A percentile compares a stretch with the other conserved stretches of the same genome.
Evolutionary conservation across 2,329 filamentous ascomycete genomes (phyloP).

Genomic region (Ophiostoma sp.): DNA sequence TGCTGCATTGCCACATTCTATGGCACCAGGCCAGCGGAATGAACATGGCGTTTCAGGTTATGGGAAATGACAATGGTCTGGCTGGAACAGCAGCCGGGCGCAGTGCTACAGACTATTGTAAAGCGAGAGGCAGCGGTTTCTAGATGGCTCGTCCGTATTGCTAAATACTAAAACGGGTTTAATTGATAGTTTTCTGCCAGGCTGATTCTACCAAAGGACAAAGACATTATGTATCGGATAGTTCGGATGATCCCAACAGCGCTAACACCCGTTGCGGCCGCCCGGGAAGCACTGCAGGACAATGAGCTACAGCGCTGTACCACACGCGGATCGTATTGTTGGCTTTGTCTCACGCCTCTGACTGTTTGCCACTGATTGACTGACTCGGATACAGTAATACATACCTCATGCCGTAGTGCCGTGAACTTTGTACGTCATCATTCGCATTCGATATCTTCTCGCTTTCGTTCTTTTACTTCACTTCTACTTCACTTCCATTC

Average conservation of each 20-base stretch:
- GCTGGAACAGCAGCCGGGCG: conserved; percentile 18
- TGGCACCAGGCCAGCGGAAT: conserved; percentile 30
- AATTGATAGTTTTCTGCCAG: neutral
- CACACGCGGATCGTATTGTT: conserved; percentile 24
- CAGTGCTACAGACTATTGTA: conserved; percentile 23
- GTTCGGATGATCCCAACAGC: conserved; percentile 21
- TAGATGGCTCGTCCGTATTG: neutral
- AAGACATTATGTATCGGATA: conserved; percentile 4
- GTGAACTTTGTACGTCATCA: neutral
- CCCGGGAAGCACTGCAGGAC: conserved; percentile 15
- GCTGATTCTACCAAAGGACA: neutral
- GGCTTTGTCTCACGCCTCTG: neutral
- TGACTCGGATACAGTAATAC: neutral
- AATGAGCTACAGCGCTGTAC: conserved; percentile 14
- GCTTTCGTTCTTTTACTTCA: neutral
- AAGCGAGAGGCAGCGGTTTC: too few species aligned
- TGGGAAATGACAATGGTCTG: conserved; percentile 26
- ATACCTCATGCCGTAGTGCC: neutral
- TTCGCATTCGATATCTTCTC: neutral
- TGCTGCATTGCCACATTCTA: conserved; percentile 30
- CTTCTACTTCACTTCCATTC: neutral
- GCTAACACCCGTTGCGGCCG: conserved; percentile 6
- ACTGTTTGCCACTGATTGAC: neutral
- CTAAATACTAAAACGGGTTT: neutral
- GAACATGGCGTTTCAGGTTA: conserved; percentile 30